phyloP scores from a whole-genome alignment of 2,329 filamentous ascomycete genomes.

The Akanthomyces uredinophilus region DNA sequence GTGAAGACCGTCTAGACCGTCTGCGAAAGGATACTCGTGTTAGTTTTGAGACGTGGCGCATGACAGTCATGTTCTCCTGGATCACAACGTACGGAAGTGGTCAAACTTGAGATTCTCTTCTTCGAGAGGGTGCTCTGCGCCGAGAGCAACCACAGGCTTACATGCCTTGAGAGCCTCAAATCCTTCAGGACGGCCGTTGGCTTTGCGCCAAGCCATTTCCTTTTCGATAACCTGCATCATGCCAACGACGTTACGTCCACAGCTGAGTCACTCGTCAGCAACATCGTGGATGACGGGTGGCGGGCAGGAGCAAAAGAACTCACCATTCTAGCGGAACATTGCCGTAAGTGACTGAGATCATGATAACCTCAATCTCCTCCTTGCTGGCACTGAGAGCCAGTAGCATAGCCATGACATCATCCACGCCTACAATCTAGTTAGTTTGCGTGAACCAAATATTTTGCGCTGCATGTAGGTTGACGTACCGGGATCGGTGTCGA shows the following conservation, averaged over 20 bases:
- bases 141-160: constrained; percentile 82
- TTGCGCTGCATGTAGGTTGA: background rate
- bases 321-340: constrained; percentile 85
- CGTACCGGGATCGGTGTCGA: constrained; percentile 87
- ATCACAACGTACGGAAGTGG: constrained; percentile 70
- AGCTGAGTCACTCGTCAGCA: constrained; percentile 43
- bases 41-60: background rate
- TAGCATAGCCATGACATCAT: constrained; percentile 85
- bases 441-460: constrained; percentile 17
- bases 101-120: constrained; percentile 76
- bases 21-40: constrained; percentile 32
- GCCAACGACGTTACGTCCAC: constrained; percentile 80
- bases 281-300: background rate
- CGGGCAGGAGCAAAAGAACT: constrained; percentile 16
- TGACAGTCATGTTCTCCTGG: background rate
- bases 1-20: constrained; percentile 71
- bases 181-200: constrained; percentile 60
- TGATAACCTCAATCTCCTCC: constrained; percentile 78
- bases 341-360: constrained; percentile 88
- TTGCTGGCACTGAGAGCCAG: constrained; percentile 75
- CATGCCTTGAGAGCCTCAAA: constrained; percentile 67
- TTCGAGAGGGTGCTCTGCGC: constrained; percentile 78
- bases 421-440: constrained; percentile 58
- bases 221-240: constrained; percentile 90
- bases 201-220: constrained; percentile 77